Evolutionary conservation across 2,329 filamentous ascomycete species (phyloP), one percentile per base, ranked within the genome.

Genomic region (Claviceps purpurea): DNA sequence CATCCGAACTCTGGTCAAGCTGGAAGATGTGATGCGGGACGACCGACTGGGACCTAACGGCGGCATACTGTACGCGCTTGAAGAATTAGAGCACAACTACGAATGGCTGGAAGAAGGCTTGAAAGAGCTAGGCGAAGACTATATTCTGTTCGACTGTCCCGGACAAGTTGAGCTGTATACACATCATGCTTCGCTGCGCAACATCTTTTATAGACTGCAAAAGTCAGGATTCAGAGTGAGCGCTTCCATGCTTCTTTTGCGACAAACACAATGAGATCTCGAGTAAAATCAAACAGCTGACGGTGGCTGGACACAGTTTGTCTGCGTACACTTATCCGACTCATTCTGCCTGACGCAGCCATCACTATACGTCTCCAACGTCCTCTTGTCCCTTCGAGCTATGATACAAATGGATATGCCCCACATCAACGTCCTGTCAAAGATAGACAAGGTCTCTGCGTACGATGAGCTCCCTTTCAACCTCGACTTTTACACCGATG

Each of bases 321-420:
- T 96, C 55, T 88, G 93, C 46, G 77, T 98, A 53, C 89, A 97
- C 68, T 81, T 98, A 39, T 89, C 93, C 57, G 93, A 98, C 67
- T 95, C 88, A 5, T 93, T 95, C 65, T 91, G 89, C 65, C 77
- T 97, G 30, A 95, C 90, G 0, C 82, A 94, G 55, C 93, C 93
- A 0, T 96, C 90, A 3, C 79, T 97, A 55, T 98, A 96, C 69
- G 85, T 98, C 54, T 95, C 91, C 59, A 93, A 94, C 60, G 77
- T 98, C 53, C 83, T 98, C 52, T 82, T 98, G 24, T 91, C 89
- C 52, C 81, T 98, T 57, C 85, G 93, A 58, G 90, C 89, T 60
- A 98, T 98, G 91, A 82, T 98, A 50, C 93, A 97, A 70, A 91
- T 98, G 79, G 93, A 97, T 64, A 85, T 97, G 56, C 89, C 93